These are phyloP conservation scores for Sugiyamaella paludigena DNA, from an alignment of 1,139 yeast genomes.

Conservation along the genomic window DNA sequence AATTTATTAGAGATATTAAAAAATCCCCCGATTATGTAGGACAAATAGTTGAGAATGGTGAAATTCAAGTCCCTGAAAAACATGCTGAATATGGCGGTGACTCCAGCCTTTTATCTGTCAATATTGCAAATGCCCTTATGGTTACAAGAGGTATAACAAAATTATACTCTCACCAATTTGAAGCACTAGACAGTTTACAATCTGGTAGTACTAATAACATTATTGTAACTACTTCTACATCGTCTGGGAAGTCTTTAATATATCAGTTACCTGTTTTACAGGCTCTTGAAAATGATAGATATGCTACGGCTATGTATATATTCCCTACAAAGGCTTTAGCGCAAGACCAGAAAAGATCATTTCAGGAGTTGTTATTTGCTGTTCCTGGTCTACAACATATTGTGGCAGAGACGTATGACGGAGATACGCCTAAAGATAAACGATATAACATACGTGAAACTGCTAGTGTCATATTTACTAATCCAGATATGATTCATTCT, in stretches of 20 bases:
- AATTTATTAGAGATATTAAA: slow-evolving; percentile 50
- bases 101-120: slow-evolving; percentile 43
- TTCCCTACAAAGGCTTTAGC: slow-evolving; percentile 98
- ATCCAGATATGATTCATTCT: slow-evolving; percentile 91
- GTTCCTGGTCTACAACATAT: slow-evolving; percentile 34
- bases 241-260: slow-evolving; percentile 90
- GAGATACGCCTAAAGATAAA: slow-evolving; percentile 69
- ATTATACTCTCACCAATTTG: slow-evolving; percentile 78
- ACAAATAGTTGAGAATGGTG: slow-evolving; percentile 55
- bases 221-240: slow-evolving; percentile 87
- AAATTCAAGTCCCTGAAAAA: slow-evolving; percentile 44
- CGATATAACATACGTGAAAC: slow-evolving; percentile 54
- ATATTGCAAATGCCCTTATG: slow-evolving; percentile 51
- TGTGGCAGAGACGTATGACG: slow-evolving; percentile 80
- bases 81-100: slow-evolving; percentile 45
- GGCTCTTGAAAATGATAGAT: slow-evolving; percentile 42
- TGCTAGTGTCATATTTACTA: slow-evolving; percentile 83
- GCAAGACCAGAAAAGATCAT: slow-evolving; percentile 86
- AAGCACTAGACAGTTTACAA: slow-evolving; percentile 61
- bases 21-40: slow-evolving; percentile 43
- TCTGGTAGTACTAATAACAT: slow-evolving; percentile 53
- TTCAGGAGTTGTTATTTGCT: slow-evolving; percentile 53
- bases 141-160: slow-evolving; percentile 44
- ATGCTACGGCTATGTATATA: slow-evolving; percentile 75
- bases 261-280: slow-evolving; percentile 82